A percentile compares a stretch with the other conserved stretches of the same genome.
Conservation (phyloP, 2,329 filamentous ascomycete species). For the Colletotrichum magnum region DNA sequence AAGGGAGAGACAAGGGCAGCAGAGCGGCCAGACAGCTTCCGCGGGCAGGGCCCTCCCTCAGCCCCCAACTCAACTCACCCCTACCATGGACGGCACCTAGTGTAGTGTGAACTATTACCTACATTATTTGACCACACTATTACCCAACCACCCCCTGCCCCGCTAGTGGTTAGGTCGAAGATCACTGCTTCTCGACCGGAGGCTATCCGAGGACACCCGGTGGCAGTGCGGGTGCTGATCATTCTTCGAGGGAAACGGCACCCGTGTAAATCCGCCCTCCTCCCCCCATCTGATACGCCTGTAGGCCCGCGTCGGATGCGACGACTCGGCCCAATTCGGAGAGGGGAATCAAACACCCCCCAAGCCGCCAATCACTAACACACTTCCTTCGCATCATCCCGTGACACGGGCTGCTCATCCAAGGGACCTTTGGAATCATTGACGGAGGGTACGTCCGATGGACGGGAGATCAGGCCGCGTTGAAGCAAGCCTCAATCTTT, state of each 20-base stretch:
- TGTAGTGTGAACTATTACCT: no score
- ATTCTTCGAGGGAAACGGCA: background rate
- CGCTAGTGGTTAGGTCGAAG: conserved; percentile 33
- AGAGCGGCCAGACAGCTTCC: conserved; percentile 11
- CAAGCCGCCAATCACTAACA: background rate
- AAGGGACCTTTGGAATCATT: conserved; percentile 25
- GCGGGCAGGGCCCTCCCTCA: conserved; percentile 17
- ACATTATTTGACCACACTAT: background rate
- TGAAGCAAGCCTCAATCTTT: conserved; percentile 12
- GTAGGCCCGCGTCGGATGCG: conserved; percentile 18
- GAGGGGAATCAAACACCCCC: background rate
- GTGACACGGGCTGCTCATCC: conserved; percentile 10
- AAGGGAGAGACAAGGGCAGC: conserved; percentile 1
- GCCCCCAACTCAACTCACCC: conserved; percentile 1
- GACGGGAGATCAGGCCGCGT: background rate
- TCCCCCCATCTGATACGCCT: conserved; percentile 17
- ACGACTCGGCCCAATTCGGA: conserved; percentile 17
- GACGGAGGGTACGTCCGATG: conserved; percentile 9
- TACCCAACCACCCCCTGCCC: conserved; percentile 24
- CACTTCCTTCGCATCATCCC: background rate
- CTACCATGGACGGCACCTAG: no score
- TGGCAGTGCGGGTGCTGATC: conserved; percentile 28
- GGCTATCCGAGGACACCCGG: conserved; percentile 15
- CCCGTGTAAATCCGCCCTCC: conserved; percentile 7
- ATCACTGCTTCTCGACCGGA: conserved; percentile 31